Percentiles rank a stretch among this genome's conserved stretches.
phyloP scores from a whole-genome alignment of 208 protist genomes.

The Crithidia acanthocephali region DNA sequence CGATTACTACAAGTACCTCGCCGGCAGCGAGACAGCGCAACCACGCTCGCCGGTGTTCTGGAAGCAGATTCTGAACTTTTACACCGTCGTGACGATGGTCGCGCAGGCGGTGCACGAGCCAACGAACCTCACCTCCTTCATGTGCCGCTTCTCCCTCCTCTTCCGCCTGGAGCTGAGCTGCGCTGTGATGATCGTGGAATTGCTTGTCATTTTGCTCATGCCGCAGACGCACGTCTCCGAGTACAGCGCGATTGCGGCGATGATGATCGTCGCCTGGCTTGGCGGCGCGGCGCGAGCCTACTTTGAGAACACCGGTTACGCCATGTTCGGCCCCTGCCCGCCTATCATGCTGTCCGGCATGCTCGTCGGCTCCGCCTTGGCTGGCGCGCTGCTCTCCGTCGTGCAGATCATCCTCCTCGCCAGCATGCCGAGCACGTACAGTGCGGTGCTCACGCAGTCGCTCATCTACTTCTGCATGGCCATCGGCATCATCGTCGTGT shows the following conservation, averaged over 20 bases:
- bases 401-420: slow-evolving; percentile 81
- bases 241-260: slow-evolving; percentile 58
- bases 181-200: slow-evolving; percentile 62
- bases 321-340: slow-evolving; percentile 81
- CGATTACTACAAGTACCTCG: slow-evolving; percentile 82
- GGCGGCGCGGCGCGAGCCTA: slow-evolving; percentile 71
- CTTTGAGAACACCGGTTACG: slow-evolving; percentile 92
- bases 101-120: slow-evolving; percentile 76
- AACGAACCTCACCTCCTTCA: slow-evolving; percentile 73
- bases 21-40: slow-evolving; percentile 34
- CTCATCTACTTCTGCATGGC: slow-evolving; percentile 81
- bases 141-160: slow-evolving; percentile 74
- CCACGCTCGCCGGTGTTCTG: slow-evolving; percentile 55
- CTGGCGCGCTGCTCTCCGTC: slow-evolving; percentile 64
- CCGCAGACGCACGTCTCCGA: slow-evolving; percentile 44
- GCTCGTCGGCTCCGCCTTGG: slow-evolving; percentile 71
- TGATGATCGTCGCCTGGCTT: slow-evolving; percentile 75
- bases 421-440: slow-evolving; percentile 60
- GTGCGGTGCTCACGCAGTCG: slow-evolving; percentile 51
- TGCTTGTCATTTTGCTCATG: slow-evolving; percentile 69
- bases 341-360: slow-evolving; percentile 68
- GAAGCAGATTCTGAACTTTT: slow-evolving; percentile 78
- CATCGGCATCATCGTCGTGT: slow-evolving; percentile 63
- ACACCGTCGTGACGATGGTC: slow-evolving; percentile 79
- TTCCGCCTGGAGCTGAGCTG: slow-evolving; percentile 56